Evolutionary conservation across 768 basidiomycete genomes (phyloP), one percentile per base, ranked within the genome.

Genomic region (Peribolospora baueri): DNA sequence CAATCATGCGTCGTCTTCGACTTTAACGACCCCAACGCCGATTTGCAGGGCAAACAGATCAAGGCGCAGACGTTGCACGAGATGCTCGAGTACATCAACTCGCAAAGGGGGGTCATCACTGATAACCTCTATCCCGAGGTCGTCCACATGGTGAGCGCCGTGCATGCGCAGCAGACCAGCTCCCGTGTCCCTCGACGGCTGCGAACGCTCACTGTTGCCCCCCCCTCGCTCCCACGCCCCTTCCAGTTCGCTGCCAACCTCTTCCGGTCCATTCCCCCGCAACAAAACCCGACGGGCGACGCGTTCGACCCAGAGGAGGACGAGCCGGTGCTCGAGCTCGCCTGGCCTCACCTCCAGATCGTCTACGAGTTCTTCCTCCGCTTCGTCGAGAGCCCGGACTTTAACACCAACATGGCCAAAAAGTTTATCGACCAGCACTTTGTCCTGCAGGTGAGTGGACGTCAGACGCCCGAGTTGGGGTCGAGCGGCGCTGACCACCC

Each of bases 341-440:
- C 93, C 38, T 98, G 93, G 93, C 93, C 93, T 46, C 93, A 98
- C 68, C 76, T 98, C 55, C 90, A 98, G 68, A 90, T 98, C 61
- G 93, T 98, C 53, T 98, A 98, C 71, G 93, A 98, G 69, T 95
- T 98, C 70, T 98, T 98, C 77, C 80, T 98, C 41, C 82, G 93
- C 45, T 98, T 98, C 65, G 84, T 98, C 57, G 93, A 98, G 69
- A 84, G 80, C 62, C 84, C 84, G 13, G 93, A 98, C 67, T 97
- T 98, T 73, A 95, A 91, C 74, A 88, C 86, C 59, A 93, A 93
- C 67, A 70, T 90, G 59, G 93, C 93, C 58, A 98, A 95, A 70
- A 83, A 85, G 55, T 93, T 87, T 68, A 87, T 98, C 65, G 93
- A 97, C 66, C 91, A 95, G 63, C 70, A 76, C 40, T 98, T 98